Evolutionary conservation across 345 rosid species (phyloP).

Genomic region (Brassica juncea): DNA sequence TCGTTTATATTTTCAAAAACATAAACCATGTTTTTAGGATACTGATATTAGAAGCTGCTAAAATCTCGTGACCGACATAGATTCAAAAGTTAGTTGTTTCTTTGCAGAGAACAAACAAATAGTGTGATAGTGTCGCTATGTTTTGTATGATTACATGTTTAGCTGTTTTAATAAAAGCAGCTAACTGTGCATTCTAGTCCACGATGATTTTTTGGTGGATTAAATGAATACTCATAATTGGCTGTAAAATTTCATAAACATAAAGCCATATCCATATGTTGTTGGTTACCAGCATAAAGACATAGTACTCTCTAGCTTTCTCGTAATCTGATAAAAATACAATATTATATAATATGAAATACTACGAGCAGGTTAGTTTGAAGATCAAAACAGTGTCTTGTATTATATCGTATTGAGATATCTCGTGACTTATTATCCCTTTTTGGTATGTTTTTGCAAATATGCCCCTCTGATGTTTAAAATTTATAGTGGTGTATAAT

Average conservation of each 20-base stretch:
- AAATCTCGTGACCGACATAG: conserved; percentile 19
- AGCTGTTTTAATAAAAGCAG: neutral
- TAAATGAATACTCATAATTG: neutral
- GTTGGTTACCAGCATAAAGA: neutral
- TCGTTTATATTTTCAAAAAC: neutral
- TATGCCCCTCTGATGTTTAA: neutral
- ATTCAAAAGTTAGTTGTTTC: neutral
- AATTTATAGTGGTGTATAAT: neutral
- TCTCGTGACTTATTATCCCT: neutral
- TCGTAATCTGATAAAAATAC: neutral
- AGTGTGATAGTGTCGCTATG: neutral
- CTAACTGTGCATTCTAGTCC: neutral
- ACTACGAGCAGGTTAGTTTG: neutral
- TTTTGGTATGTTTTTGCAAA: neutral
- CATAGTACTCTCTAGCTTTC: neutral
- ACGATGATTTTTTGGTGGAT: neutral
- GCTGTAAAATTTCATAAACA: neutral
- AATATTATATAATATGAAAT: neutral
- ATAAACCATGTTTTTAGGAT: neutral
- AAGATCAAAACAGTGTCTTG: neutral
- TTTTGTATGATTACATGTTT: neutral
- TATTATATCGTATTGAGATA: neutral
- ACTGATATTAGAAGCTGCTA: neutral
- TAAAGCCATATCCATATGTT: neutral
- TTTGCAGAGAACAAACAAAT: neutral